phyloP scores from a whole-genome alignment of 805 yeast genomes.

The Candida sithepensis region DNA sequence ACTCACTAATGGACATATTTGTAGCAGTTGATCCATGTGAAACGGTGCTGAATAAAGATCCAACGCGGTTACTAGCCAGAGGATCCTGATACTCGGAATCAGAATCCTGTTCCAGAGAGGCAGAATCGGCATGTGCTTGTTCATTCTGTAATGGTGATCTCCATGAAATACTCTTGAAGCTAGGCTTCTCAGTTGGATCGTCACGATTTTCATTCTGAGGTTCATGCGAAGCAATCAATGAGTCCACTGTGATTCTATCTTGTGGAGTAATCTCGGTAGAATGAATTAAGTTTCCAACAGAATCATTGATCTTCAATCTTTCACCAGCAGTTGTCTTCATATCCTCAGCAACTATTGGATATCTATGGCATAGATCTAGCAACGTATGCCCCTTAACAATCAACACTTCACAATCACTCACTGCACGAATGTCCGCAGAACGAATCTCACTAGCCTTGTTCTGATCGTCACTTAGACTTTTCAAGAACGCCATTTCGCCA shows the following conservation, averaged over 20 bases:
- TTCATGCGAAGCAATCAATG: constrained; percentile 15
- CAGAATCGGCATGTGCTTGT: neutral
- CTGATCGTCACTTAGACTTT: constrained; percentile 33
- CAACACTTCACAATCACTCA: constrained; percentile 55
- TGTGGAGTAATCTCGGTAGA: constrained; percentile 18
- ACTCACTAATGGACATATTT: constrained; percentile 2
- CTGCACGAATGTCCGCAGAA: constrained; percentile 63
- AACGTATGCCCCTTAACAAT: constrained; percentile 55
- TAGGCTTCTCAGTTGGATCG: constrained; percentile 1
- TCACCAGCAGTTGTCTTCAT: constrained; percentile 59
- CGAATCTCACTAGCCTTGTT: constrained; percentile 34
- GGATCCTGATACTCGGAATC: constrained; percentile 13
- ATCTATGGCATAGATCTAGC: constrained; percentile 50
- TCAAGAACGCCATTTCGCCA: constrained; percentile 73
- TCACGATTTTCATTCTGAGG: neutral
- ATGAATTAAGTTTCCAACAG: constrained; percentile 23
- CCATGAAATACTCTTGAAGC: constrained; percentile 20
- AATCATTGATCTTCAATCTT: constrained; percentile 35
- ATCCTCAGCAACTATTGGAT: constrained; percentile 56
- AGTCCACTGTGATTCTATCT: constrained; percentile 18
- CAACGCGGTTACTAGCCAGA: neutral
- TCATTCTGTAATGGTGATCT: neutral
- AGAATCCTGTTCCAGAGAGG: neutral
- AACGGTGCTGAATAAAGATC: neutral
- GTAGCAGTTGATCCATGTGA: neutral